phyloP scores from a whole-genome alignment of 768 basidiomycete species.

The Termitomyces sp. region DNA sequence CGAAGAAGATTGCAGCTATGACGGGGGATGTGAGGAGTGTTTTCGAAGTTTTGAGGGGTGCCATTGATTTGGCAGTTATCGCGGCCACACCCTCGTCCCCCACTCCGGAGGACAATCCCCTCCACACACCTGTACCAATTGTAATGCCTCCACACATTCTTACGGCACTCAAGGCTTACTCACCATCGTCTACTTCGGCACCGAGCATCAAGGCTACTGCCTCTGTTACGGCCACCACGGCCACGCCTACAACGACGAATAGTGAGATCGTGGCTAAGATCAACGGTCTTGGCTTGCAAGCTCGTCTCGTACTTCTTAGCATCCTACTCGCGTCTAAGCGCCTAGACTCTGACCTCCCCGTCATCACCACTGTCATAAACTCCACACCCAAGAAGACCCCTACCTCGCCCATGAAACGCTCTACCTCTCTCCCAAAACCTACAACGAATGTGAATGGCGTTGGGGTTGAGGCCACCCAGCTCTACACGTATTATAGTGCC shows the following conservation, averaged over 20 bases:
- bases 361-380: slow-evolving; percentile 33
- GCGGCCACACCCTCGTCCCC: slow-evolving; percentile 13
- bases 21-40: slow-evolving; percentile 81
- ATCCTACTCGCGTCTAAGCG: slow-evolving; percentile 62
- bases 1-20: slow-evolving; percentile 74
- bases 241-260: slow-evolving; percentile 22
- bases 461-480: slow-evolving; percentile 50
- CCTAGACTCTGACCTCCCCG: slow-evolving; percentile 47
- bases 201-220: slow-evolving; percentile 17
- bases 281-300: slow-evolving; percentile 65
- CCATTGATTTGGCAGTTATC: slow-evolving; percentile 65
- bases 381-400: slow-evolving; percentile 29
- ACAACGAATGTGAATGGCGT: slow-evolving; percentile 20
- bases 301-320: slow-evolving; percentile 61
- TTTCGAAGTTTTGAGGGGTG: slow-evolving; percentile 75
- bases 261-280: slow-evolving; percentile 67
- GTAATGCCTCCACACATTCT: slow-evolving; percentile 69
- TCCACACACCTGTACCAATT: slow-evolving; percentile 29
- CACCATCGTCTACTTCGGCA: slow-evolving; percentile 33
- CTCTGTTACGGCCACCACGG: slow-evolving; percentile 15
- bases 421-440: slow-evolving; percentile 26
- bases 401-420: slow-evolving; percentile 49
- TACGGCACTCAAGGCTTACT: slow-evolving; percentile 67
- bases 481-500: slow-evolving; percentile 59
- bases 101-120: slow-evolving; percentile 25